Evolutionary conservation across 768 basidiomycete genomes (phyloP).

Genomic region (Mycena leptocephala): DNA sequence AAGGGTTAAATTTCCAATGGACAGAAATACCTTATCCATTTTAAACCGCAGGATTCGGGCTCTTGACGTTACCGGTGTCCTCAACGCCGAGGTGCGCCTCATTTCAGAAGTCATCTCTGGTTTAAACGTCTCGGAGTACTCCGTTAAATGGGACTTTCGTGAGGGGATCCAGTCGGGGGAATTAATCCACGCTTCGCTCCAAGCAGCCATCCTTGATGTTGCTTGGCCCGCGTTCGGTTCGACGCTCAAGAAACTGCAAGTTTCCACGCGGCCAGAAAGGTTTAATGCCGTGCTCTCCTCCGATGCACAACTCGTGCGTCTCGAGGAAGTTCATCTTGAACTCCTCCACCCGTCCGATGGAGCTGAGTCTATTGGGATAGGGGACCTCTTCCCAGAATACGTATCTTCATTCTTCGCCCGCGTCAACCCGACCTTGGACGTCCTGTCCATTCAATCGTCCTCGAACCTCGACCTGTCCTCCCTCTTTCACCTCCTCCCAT

Average conservation of each 20-base stretch:
- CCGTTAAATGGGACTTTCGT: conserved; percentile 22
- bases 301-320: background rate
- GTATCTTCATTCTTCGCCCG: conserved; percentile 15
- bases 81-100: conserved; percentile 12
- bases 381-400: conserved; percentile 15
- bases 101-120: conserved; percentile 9
- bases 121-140: conserved; percentile 20
- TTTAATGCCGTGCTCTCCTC: conserved; percentile 23
- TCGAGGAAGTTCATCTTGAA: conserved; percentile 22
- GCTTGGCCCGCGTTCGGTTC: conserved; percentile 27
- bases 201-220: conserved; percentile 10
- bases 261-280: conserved; percentile 12
- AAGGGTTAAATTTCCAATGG: conserved; percentile 16
- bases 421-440: conserved; percentile 8
- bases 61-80: background rate
- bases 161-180: conserved; percentile 25
- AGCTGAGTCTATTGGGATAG: background rate
- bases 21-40: conserved; percentile 9
- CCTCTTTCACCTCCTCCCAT: conserved; percentile 15
- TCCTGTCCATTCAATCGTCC: conserved; percentile 17
- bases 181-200: conserved; percentile 17
- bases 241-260: conserved; percentile 2
- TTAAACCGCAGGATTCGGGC: conserved; percentile 12
- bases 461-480: conserved; percentile 13
- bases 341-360: conserved; percentile 1